These are phyloP conservation scores for Spergularia bocconei DNA, from an alignment of 148 eudicot species.

Conservation along the genomic window DNA sequence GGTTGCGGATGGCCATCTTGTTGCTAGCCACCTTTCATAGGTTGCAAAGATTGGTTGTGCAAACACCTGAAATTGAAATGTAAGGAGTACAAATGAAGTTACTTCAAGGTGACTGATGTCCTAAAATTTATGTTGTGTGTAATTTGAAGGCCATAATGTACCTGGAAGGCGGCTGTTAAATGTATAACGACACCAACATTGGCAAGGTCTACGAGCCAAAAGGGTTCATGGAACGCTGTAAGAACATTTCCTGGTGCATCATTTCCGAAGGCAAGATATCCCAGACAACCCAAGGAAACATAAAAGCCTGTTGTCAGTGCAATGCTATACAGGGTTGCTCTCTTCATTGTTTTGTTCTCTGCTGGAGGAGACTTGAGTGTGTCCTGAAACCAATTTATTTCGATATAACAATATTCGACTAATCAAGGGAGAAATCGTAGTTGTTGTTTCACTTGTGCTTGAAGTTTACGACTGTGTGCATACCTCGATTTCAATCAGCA, in stretches of 20 bases:
- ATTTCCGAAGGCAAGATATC: slow-evolving; percentile 35
- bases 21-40: slow-evolving; percentile 26
- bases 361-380: slow-evolving; percentile 32
- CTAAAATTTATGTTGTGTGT: no score
- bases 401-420: not conserved
- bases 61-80: slow-evolving; percentile 26
- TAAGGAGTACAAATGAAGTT: no score
- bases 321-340: slow-evolving; percentile 30
- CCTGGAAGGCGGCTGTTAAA: slow-evolving; percentile 32
- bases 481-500: slow-evolving; percentile 35
- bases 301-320: slow-evolving; percentile 28
- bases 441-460: not conserved
- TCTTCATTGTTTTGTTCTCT: slow-evolving; percentile 35
- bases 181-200: slow-evolving; percentile 29
- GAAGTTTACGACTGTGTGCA: not conserved
- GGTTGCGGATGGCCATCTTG: slow-evolving; percentile 11
- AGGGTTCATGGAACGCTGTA: slow-evolving; percentile 33
- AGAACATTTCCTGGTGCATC: slow-evolving; percentile 30
- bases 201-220: slow-evolving; percentile 30
- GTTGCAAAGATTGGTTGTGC: slow-evolving; percentile 32
- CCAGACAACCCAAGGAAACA: slow-evolving; percentile 30
- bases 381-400: slow-evolving; percentile 16
- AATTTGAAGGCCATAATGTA: not conserved
- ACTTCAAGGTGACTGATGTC: no score
- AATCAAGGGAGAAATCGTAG: not conserved